Evolutionary conservation across 306 rosid species (phyloP).

Genomic region (Sicyos baderoa): DNA sequence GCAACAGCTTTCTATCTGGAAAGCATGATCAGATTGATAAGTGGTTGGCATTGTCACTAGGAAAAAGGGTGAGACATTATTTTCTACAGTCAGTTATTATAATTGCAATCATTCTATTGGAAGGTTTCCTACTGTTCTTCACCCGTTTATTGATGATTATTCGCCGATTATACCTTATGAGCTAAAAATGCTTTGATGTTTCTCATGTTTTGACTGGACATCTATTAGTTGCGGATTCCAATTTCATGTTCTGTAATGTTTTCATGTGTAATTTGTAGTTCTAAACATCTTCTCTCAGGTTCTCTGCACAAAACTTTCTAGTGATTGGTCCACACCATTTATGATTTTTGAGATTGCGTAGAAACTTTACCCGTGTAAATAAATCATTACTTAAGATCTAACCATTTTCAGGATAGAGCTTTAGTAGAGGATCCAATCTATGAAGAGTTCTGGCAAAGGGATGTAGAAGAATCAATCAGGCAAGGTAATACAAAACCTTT

Average conservation of each 20-base stretch:
- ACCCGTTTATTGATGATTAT: background rate
- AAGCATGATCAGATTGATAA: constrained; percentile 76
- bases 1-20: constrained; percentile 75
- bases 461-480: constrained; percentile 89
- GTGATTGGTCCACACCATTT: background rate
- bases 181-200: background rate
- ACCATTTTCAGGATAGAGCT: constrained; percentile 62
- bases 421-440: constrained; percentile 82
- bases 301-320: background rate
- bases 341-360: constrained; percentile 4
- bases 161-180: background rate
- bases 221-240: background rate
- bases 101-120: background rate
- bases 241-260: background rate
- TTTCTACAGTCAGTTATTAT: background rate
- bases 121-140: background rate
- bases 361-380: constrained; percentile 5
- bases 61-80: constrained; percentile 58
- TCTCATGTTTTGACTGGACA: background rate
- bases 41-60: constrained; percentile 86
- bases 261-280: background rate
- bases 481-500: constrained; percentile 68
- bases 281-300: background rate
- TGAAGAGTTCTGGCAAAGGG: constrained; percentile 98
- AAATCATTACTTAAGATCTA: background rate